A percentile compares a stretch with the other conserved stretches of the same genome.
Conservation (phyloP, 2,329 filamentous ascomycete species). For the Pseudocercospora musae region DNA sequence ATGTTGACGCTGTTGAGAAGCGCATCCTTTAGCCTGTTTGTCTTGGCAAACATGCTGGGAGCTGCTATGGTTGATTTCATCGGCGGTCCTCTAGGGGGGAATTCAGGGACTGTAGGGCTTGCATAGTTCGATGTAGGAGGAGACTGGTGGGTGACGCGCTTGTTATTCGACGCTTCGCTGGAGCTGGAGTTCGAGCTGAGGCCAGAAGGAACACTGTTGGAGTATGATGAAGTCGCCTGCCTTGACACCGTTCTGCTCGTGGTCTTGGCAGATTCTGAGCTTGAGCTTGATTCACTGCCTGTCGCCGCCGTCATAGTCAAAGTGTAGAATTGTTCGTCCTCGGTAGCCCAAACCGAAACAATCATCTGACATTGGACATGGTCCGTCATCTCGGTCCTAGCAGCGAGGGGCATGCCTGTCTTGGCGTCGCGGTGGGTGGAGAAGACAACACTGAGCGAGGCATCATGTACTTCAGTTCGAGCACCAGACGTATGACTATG, state of each 20-base stretch:
- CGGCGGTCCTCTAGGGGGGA: slow-evolving; percentile 66
- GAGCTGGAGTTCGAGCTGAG: slow-evolving; percentile 41
- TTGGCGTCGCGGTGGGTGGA: slow-evolving; percentile 45
- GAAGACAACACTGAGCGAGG: slow-evolving; percentile 66
- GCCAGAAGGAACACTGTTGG: slow-evolving; percentile 36
- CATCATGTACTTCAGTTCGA: slow-evolving; percentile 52
- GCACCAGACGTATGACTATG: slow-evolving; percentile 25
- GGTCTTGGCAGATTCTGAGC: slow-evolving; percentile 24
- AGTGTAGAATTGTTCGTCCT: slow-evolving; percentile 67
- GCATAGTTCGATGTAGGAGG: slow-evolving; percentile 35
- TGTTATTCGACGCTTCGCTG: slow-evolving; percentile 25
- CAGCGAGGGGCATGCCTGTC: slow-evolving; percentile 40
- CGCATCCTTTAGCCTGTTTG: slow-evolving; percentile 72
- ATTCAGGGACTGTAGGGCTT: slow-evolving; percentile 57
- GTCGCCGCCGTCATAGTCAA: slow-evolving; percentile 66
- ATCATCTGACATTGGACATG: slow-evolving; percentile 69
- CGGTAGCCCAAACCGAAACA: slow-evolving; percentile 69
- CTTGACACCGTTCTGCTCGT: slow-evolving; percentile 43
- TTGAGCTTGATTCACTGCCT: slow-evolving; percentile 16
- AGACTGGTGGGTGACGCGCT: slow-evolving; percentile 3
- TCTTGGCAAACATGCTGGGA: slow-evolving; percentile 68
- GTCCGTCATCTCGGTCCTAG: slow-evolving; percentile 25
- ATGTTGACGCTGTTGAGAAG: slow-evolving; percentile 71
- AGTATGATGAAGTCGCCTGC: slow-evolving; percentile 37
- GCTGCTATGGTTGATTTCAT: slow-evolving; percentile 54